Conservation (phyloP, 2,329 filamentous ascomycete species). For the Tolypocladium tropicale region DNA sequence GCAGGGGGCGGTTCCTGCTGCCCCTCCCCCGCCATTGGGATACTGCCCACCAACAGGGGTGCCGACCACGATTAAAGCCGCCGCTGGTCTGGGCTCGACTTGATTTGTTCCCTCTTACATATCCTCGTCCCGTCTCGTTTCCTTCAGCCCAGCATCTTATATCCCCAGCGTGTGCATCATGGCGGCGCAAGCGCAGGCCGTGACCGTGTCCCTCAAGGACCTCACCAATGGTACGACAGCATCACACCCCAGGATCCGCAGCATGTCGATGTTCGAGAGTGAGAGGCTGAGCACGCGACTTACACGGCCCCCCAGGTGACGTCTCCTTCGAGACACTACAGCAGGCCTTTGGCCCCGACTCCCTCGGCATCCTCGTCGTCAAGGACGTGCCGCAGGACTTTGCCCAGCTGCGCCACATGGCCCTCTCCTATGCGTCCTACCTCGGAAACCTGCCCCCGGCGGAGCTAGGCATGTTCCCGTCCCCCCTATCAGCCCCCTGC, state of each 20-base stretch:
- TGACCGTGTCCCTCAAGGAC: conserved; percentile 52
- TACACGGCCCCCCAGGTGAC: conserved; percentile 34
- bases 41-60: background rate
- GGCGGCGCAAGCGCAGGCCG: conserved; percentile 40
- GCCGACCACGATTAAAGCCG: background rate
- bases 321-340: conserved; percentile 60
- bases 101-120: background rate
- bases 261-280: background rate
- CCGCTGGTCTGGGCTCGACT: background rate
- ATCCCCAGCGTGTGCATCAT: conserved; percentile 17
- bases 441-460: conserved; percentile 67
- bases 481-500: background rate
- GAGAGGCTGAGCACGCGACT: background rate
- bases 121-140: background rate
- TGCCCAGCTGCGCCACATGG: conserved; percentile 54
- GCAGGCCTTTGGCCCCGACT: conserved; percentile 80
- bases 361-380: conserved; percentile 88
- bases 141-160: background rate
- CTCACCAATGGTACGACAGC: conserved; percentile 41
- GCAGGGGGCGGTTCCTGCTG: background rate
- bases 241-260: background rate
- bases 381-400: conserved; percentile 72
- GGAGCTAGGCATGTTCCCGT: conserved; percentile 53
- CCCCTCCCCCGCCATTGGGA: conserved; percentile 2
- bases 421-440: conserved; percentile 82